Evolutionary conservation across 2,329 filamentous ascomycete genomes (phyloP), one percentile per base, ranked within the genome.

Genomic region (Lecanicillium sp.): DNA sequence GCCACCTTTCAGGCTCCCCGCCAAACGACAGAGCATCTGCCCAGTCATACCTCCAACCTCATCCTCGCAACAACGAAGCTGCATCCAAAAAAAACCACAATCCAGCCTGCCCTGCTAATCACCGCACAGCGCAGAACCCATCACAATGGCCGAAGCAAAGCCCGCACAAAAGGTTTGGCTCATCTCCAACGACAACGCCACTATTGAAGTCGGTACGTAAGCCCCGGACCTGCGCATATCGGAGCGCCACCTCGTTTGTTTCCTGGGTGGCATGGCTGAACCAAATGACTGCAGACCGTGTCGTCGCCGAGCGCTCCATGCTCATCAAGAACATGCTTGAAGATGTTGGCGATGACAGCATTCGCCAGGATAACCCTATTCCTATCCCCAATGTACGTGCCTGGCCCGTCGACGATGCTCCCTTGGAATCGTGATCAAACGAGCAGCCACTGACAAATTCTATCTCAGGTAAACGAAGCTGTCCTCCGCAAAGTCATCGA

Each of bases 271-370:
- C 22, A 11, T 7, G 7, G 11, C 22, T 25, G 22, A 25, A 6
- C 22, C 6, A 25, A 25, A 25, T 11, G 22, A 25, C 22, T 25
- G 22, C 22, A 85, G 88, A 94, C 48, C 85, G 86, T 48, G 71
- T 77, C 28, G 85, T 96, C 44, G 87, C 85, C 30, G 87, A 95
- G 70, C 85, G 90, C 49, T 95, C 87, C 3, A 79, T 95, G 55
- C 74, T 98, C 38, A 94, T 98, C 71, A 95, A 95, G 79, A 95
- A 96, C 73, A 83, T 98, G 83, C 76, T 98, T 33, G 89, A 95
- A 58, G 92, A 98, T 68, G 68, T 96, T 34, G 88, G 87, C 49
- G 80, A 83, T 17, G 63, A 74, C 51, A 57, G 58, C 16, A 62
- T 74, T 25, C 65, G 57, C 36, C 58, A 69, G 37, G 53, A 60